Conservation (phyloP, 176 grass and related monocot species). For the Phoenix roebelenii region DNA sequence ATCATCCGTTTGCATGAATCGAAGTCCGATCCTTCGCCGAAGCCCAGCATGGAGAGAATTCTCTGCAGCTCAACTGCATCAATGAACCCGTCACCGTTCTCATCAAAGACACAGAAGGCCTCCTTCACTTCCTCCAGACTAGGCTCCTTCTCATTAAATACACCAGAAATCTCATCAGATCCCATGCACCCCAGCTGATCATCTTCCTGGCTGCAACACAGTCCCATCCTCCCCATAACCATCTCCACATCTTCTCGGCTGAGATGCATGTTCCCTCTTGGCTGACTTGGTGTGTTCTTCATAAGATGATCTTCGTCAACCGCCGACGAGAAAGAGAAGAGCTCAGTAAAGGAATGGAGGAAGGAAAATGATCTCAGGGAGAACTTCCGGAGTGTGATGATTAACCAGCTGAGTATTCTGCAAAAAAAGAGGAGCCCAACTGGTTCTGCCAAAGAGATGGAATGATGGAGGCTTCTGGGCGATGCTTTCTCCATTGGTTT, state of each 20-base stretch:
- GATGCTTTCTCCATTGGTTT: constrained; percentile 39
- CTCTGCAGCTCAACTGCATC: constrained; percentile 4
- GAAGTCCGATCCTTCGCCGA: neutral
- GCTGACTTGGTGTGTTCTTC: too few relatives aligned
- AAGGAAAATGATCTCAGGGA: constrained; percentile 10
- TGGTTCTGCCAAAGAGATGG: constrained; percentile 20
- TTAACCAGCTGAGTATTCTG: constrained; percentile 24
- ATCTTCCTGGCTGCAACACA: neutral
- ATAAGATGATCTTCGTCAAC: neutral
- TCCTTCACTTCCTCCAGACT: neutral
- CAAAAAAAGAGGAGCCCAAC: constrained; percentile 25
- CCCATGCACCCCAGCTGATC: neutral
- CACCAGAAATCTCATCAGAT: neutral
- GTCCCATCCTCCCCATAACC: neutral
- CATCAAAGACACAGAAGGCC: neutral
- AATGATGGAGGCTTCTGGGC: too few relatives aligned
- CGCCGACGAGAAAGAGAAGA: neutral
- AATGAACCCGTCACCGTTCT: constrained; percentile 5
- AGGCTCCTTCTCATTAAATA: constrained; percentile 4
- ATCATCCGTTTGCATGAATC: neutral
- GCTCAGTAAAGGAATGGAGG: constrained; percentile 7
- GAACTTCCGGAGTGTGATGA: constrained; percentile 22
- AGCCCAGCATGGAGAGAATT: neutral
- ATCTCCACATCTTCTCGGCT: constrained; percentile 1
- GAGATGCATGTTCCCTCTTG: neutral